Conservation (phyloP, 306 rosid species). For the Morella rubra region DNA sequence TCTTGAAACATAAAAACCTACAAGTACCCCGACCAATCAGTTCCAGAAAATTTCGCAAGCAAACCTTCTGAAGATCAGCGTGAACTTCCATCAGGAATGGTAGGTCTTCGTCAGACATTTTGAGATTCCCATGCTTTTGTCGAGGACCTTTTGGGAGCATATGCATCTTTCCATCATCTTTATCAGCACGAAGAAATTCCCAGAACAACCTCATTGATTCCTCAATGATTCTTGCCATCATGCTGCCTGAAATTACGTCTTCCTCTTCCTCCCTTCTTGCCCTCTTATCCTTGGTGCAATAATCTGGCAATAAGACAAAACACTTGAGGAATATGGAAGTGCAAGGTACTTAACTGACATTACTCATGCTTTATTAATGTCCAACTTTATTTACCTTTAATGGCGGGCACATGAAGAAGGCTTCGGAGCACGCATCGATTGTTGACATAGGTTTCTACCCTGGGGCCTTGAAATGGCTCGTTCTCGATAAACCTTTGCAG, state of each 20-base stretch:
- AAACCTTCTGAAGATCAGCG: constrained; percentile 64
- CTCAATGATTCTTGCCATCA: constrained; percentile 48
- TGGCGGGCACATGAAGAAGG: constrained; percentile 73
- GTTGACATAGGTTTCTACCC: constrained; percentile 68
- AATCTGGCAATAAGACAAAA: constrained; percentile 40
- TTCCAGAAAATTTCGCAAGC: not conserved
- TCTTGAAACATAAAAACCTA: not conserved
- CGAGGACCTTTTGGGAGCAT: constrained; percentile 35
- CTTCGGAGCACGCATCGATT: constrained; percentile 62
- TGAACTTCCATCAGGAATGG: constrained; percentile 40
- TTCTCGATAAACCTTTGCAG: constrained; percentile 80
- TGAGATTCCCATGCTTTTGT: constrained; percentile 34
- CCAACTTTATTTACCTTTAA: constrained; percentile 50
- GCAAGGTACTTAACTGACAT: not conserved
- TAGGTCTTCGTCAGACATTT: constrained; percentile 41
- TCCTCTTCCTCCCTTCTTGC: constrained; percentile 37
- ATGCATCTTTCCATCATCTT: constrained; percentile 43
- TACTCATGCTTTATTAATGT: not conserved
- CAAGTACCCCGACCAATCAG: not conserved
- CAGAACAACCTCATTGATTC: constrained; percentile 69
- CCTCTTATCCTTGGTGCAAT: constrained; percentile 44
- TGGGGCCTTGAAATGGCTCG: constrained; percentile 75
- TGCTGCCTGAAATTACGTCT: constrained; percentile 36
- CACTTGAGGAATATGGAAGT: not conserved
- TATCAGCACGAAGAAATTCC: constrained; percentile 65